Conservation (phyloP, 768 basidiomycete genomes). For the Leccinellum albellum region DNA sequence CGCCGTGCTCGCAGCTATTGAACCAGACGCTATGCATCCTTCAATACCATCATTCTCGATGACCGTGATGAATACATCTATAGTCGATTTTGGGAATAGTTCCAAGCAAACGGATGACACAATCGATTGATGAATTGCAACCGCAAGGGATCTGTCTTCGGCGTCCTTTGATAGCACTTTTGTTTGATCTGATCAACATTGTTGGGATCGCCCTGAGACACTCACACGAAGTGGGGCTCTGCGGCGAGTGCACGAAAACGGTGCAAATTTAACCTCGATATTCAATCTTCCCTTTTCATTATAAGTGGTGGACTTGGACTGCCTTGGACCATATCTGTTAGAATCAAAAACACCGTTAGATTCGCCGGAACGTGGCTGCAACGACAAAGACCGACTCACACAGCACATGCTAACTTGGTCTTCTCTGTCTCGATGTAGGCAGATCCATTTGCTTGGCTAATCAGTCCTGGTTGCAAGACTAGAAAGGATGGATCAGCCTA, state of each 20-base stretch:
- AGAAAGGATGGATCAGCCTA: slow-evolving; percentile 8
- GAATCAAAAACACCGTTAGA: slow-evolving; percentile 4
- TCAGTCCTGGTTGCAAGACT: slow-evolving; percentile 90
- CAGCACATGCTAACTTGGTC: slow-evolving; percentile 93
- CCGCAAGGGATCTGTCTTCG: slow-evolving; percentile 83
- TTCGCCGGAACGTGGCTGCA: background rate
- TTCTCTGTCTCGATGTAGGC: slow-evolving; percentile 92
- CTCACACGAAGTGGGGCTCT: slow-evolving; percentile 84
- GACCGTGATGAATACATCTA: slow-evolving; percentile 87
- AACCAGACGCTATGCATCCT: slow-evolving; percentile 80
- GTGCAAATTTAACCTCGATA: slow-evolving; percentile 95
- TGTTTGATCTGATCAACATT: slow-evolving; percentile 1
- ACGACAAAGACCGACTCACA: slow-evolving; percentile 49
- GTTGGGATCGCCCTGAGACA: slow-evolving; percentile 4
- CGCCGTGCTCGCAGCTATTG: slow-evolving; percentile 85
- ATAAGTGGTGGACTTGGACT: slow-evolving; percentile 75
- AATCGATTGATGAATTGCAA: slow-evolving; percentile 82
- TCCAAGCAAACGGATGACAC: slow-evolving; percentile 82
- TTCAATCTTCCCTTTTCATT: slow-evolving; percentile 87
- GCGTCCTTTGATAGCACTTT: slow-evolving; percentile 64
- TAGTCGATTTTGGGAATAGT: slow-evolving; percentile 87
- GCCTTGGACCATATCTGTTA: slow-evolving; percentile 76
- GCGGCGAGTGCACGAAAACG: slow-evolving; percentile 79
- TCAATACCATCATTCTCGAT: slow-evolving; percentile 93
- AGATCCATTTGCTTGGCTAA: slow-evolving; percentile 92